phyloP scores from a whole-genome alignment of 495 filamentous ascomycete species.

The Neurospora sublineolata region DNA sequence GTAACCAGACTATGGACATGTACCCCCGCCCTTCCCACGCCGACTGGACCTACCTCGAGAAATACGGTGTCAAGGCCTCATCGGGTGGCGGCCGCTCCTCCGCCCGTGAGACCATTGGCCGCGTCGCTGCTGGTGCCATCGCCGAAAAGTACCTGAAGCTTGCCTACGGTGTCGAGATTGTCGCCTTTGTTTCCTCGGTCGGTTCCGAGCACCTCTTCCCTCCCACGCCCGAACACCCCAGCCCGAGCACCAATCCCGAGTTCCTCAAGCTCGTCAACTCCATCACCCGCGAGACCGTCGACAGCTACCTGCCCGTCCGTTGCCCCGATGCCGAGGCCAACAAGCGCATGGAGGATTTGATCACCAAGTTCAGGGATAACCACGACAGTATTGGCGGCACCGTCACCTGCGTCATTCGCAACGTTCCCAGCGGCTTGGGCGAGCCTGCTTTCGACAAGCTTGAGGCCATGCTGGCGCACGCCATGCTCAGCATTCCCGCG shows the following conservation, averaged over 20 bases:
- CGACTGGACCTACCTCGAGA: slow-evolving; percentile 93
- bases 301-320: slow-evolving; percentile 71
- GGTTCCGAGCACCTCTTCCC: slow-evolving; percentile 76
- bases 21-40: slow-evolving; percentile 90
- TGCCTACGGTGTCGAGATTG: slow-evolving; percentile 77
- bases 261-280: slow-evolving; percentile 67
- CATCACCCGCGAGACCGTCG: slow-evolving; percentile 69
- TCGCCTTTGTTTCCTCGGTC: slow-evolving; percentile 81
- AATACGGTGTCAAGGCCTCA: slow-evolving; percentile 91
- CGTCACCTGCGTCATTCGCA: slow-evolving; percentile 91
- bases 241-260: slow-evolving; percentile 65
- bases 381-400: slow-evolving; percentile 91
- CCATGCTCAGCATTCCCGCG: slow-evolving; percentile 94
- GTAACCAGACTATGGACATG: slow-evolving; percentile 77
- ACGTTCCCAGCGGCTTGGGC: slow-evolving; percentile 76
- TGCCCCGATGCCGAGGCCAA: slow-evolving; percentile 62
- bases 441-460: slow-evolving; percentile 96
- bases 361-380: slow-evolving; percentile 69
- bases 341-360: slow-evolving; percentile 63
- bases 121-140: slow-evolving; percentile 90
- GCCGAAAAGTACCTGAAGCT: slow-evolving; percentile 84
- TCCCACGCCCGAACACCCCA: slow-evolving; percentile 61
- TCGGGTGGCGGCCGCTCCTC: slow-evolving; percentile 86
- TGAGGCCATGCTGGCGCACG: slow-evolving; percentile 85
- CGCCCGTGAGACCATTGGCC: slow-evolving; percentile 86